phyloP scores from a whole-genome alignment of 1,284 basidiomycete species.

The Xerocomus cyaneibrunnescens region DNA sequence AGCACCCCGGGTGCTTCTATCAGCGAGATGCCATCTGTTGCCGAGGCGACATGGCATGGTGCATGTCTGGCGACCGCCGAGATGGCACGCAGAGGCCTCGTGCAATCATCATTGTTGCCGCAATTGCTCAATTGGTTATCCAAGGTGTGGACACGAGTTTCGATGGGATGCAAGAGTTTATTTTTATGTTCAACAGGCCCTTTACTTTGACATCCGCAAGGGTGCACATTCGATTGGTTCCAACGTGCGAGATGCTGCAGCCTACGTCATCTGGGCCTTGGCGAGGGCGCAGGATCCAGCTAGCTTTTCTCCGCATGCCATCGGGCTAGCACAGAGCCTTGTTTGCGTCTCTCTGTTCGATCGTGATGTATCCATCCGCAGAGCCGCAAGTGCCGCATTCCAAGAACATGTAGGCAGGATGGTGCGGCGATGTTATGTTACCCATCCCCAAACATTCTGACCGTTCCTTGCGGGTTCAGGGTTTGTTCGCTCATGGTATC shows the following conservation, averaged over 20 bases:
- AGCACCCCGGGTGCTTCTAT: constrained; percentile 57
- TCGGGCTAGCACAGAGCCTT: constrained; percentile 67
- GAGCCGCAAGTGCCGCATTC: constrained; percentile 96
- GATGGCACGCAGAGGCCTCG: constrained; percentile 79
- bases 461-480: constrained; percentile 46
- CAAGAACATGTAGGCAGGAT: constrained; percentile 96
- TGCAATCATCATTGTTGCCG: constrained; percentile 56
- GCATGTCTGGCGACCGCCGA: constrained; percentile 92
- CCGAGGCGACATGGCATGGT: constrained; percentile 94
- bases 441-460: constrained; percentile 11
- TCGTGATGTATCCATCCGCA: constrained; percentile 91
- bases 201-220: constrained; percentile 91
- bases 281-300: constrained; percentile 72
- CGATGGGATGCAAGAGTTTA: constrained; percentile 8
- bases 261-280: constrained; percentile 95
- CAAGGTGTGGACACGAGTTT: constrained; percentile 52
- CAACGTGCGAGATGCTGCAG: constrained; percentile 91
- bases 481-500: constrained; percentile 90
- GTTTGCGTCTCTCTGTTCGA: constrained; percentile 85
- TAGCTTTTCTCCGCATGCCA: constrained; percentile 62
- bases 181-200: constrained; percentile 54
- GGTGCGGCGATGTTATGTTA: constrained; percentile 47
- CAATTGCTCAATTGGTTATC: constrained; percentile 75
- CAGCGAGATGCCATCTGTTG: constrained; percentile 71
- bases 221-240: constrained; percentile 93